Evolutionary conservation across 1,139 yeast species (phyloP).

Genomic region (Meyerozyma guilliermondii): DNA sequence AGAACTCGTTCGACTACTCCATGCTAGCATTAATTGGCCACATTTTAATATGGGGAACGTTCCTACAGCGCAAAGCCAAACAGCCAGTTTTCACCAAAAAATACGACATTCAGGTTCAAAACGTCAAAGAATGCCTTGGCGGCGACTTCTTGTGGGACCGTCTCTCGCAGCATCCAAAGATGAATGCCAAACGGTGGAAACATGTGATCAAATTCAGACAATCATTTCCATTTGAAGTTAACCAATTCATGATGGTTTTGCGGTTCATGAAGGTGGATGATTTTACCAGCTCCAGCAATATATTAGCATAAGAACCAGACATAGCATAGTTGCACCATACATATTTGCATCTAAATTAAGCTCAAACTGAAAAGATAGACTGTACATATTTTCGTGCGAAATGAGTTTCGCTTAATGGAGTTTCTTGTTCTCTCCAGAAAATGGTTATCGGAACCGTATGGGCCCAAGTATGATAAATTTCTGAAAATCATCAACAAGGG

Average conservation of each 20-base stretch:
- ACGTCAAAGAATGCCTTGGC: conserved; percentile 28
- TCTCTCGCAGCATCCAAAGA: conserved; percentile 28
- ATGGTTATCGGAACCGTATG: conserved; percentile 17
- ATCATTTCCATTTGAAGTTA: conserved; percentile 36
- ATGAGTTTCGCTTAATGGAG: conserved; percentile 8
- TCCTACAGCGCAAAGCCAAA: conserved; percentile 19
- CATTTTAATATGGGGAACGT: conserved; percentile 36
- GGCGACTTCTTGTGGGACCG: conserved; percentile 44
- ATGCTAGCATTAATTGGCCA: conserved; percentile 38
- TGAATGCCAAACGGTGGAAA: conserved; percentile 44
- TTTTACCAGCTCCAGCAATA: background rate
- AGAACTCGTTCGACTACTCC: conserved; percentile 36
- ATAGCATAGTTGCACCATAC: background rate
- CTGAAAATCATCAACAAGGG: conserved; percentile 39
- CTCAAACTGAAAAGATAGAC: too few relatives aligned
- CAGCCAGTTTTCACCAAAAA: conserved; percentile 15
- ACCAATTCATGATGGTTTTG: conserved; percentile 38
- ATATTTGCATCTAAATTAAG: too few relatives aligned
- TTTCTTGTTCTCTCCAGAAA: conserved; percentile 18
- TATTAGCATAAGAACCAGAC: background rate
- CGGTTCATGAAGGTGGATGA: conserved; percentile 29
- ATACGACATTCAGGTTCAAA: conserved; percentile 16
- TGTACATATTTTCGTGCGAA: background rate
- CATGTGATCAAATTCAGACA: conserved; percentile 38
- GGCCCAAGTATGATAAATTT: conserved; percentile 13